Evolutionary conservation across 2,329 filamentous ascomycete species (phyloP).

Genomic region (Coniochaeta hoffmannii): DNA sequence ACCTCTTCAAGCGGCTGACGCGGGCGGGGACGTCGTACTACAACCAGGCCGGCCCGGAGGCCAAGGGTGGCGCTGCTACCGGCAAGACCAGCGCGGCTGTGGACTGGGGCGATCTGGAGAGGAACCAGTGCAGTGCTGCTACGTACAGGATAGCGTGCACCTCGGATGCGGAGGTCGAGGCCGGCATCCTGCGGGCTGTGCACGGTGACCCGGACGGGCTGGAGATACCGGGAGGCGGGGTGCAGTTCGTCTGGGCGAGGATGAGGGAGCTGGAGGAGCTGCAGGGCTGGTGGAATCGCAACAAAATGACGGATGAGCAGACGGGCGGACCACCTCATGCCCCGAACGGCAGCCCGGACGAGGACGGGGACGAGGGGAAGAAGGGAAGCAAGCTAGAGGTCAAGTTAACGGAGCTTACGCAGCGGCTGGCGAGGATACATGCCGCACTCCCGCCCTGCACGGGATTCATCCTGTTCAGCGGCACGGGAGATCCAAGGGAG

Average conservation of each 20-base stretch:
- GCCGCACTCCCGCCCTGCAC: constrained; percentile 56
- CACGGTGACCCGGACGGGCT: constrained; percentile 49
- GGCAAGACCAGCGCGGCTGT: constrained; percentile 67
- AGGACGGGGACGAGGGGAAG: constrained; percentile 2
- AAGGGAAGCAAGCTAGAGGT: constrained; percentile 31
- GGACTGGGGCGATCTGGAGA: constrained; percentile 78
- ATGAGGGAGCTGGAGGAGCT: constrained; percentile 58
- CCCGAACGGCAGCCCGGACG: constrained; percentile 1
- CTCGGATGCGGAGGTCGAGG: constrained; percentile 51
- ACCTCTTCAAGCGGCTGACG: constrained; percentile 77
- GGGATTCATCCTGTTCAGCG: constrained; percentile 56
- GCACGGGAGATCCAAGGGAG: constrained; percentile 60
- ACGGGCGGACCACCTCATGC: constrained; percentile 13
- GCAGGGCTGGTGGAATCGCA: constrained; percentile 61
- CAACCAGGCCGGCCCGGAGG: constrained; percentile 49
- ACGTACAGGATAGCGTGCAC: constrained; percentile 47
- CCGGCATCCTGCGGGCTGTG: constrained; percentile 49
- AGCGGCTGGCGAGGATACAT: constrained; percentile 48
- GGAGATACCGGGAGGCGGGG: constrained; percentile 51
- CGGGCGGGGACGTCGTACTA: constrained; percentile 56
- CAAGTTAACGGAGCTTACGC: constrained; percentile 36
- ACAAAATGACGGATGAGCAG: constrained; percentile 29
- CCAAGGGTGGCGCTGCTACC: constrained; percentile 45
- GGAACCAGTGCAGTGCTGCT: constrained; percentile 48
- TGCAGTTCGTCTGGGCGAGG: constrained; percentile 61